phyloP scores from a whole-genome alignment of 495 filamentous ascomycete species.

The Aspergillus hancockii region DNA sequence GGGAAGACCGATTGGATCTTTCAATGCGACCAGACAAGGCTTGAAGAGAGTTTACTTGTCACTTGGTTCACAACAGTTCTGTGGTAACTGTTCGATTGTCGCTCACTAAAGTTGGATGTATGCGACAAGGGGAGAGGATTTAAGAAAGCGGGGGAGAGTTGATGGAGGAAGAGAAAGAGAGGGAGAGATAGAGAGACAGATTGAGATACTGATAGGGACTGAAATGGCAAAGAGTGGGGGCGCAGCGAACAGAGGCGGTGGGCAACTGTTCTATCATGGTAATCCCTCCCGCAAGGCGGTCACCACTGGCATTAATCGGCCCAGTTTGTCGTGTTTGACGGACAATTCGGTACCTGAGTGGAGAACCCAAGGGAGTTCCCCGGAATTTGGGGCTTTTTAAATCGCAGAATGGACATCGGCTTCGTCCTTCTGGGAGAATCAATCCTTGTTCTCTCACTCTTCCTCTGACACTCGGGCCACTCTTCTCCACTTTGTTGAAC shows the following conservation, averaged over 20 bases:
- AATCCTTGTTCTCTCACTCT: not conserved
- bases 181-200: conserved; percentile 3
- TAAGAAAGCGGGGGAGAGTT: conserved; percentile 7
- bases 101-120: not conserved
- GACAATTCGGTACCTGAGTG: conserved; percentile 5
- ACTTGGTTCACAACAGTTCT: not conserved
- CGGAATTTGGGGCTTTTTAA: not conserved
- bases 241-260: conserved; percentile 2
- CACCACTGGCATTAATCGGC: conserved; percentile 20
- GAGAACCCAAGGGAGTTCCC: not conserved
- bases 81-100: not conserved
- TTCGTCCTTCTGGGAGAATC: not conserved
- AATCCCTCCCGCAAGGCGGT: conserved; percentile 13
- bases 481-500: not conserved
- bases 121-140: conserved; percentile 18
- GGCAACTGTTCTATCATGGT: not conserved
- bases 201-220: conserved; percentile 7
- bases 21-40: not conserved
- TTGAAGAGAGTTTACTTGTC: not conserved
- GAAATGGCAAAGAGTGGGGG: conserved; percentile 1
- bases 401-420: not conserved
- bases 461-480: not conserved
- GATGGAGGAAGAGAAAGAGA: conserved; percentile 2
- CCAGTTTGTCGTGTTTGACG: not conserved
- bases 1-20: not conserved